These are phyloP conservation scores for Schwanniomyces yamadae DNA, from an alignment of 805 yeast genomes.

Conservation along the genomic window DNA sequence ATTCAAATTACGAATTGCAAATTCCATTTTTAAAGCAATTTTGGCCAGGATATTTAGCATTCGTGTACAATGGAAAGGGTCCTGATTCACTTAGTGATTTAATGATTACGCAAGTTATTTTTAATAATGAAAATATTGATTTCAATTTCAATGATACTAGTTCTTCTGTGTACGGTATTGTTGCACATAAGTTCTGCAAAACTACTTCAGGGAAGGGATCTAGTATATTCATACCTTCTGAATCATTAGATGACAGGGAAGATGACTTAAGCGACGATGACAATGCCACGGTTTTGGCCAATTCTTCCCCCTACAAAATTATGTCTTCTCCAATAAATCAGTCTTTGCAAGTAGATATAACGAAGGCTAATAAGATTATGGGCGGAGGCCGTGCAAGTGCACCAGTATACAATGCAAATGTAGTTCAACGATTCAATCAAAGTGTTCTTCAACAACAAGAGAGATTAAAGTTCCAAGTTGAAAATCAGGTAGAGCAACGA, in stretches of 20 bases:
- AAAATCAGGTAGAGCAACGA: conserved; percentile 7
- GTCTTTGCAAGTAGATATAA: conserved; percentile 18
- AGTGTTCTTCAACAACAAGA: conserved; percentile 14
- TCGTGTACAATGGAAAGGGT: conserved; percentile 30
- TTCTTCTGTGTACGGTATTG: conserved; percentile 19
- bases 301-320: conserved; percentile 35
- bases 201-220: conserved; percentile 7
- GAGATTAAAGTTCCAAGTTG: conserved; percentile 1
- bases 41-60: conserved; percentile 39
- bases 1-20: conserved; percentile 20
- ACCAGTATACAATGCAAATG: conserved; percentile 33
- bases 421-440: conserved; percentile 19
- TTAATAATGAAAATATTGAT: conserved; percentile 16
- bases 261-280: conserved; percentile 27
- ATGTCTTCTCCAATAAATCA: conserved; percentile 15
- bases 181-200: conserved; percentile 23
- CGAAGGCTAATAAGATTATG: conserved; percentile 10
- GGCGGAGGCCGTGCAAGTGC: conserved; percentile 31
- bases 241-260: conserved; percentile 7
- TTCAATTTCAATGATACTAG: conserved; percentile 7
- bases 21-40: conserved; percentile 39
- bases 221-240: conserved; percentile 11
- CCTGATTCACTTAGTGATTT: conserved; percentile 17
- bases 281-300: conserved; percentile 41
- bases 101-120: conserved; percentile 30